Percentiles rank a stretch among this genome's conserved stretches.
These are phyloP conservation scores for Ceratorhiza oryzae-sativae DNA, from an alignment of 1,284 basidiomycete species.

Conservation along the genomic window DNA sequence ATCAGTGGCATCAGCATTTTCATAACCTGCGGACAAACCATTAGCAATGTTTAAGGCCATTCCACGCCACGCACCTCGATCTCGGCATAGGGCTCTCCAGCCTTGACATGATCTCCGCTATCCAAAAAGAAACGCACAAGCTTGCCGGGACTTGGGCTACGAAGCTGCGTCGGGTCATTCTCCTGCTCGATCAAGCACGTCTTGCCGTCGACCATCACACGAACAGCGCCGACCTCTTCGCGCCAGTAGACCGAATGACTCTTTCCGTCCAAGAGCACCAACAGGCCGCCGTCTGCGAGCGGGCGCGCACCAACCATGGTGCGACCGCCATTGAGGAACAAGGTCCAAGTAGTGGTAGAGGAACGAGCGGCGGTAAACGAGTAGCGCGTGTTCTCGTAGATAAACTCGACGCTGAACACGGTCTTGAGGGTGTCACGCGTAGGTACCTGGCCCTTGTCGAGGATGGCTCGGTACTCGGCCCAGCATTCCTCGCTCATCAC, in stretches of 20 bases:
- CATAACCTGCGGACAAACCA: conserved; percentile 73
- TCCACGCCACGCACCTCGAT: conserved; percentile 74
- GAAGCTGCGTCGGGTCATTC: conserved; percentile 97
- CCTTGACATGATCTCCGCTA: conserved; percentile 95
- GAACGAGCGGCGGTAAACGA: conserved; percentile 96
- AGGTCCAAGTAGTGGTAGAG: conserved; percentile 86
- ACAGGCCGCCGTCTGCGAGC: conserved; percentile 93
- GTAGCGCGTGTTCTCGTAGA: conserved; percentile 96
- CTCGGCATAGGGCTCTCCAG: conserved; percentile 97
- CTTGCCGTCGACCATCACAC: conserved; percentile 95
- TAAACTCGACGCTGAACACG: conserved; percentile 96
- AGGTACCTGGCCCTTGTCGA: conserved; percentile 98
- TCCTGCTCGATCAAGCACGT: conserved; percentile 99
- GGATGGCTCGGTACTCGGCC: conserved; percentile 91
- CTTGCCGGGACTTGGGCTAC: conserved; percentile 97
- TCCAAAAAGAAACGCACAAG: conserved; percentile 95
- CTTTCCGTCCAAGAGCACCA: conserved; percentile 90
- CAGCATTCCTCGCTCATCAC: conserved; percentile 89
- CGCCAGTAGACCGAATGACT: conserved; percentile 99
- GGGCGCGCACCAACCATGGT: conserved; percentile 90
- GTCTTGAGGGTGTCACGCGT: conserved; percentile 95
- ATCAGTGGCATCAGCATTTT: conserved; percentile 99
- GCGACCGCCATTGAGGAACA: conserved; percentile 94
- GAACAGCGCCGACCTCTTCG: conserved; percentile 94
- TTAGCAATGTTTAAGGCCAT: conserved; percentile 39